A percentile compares a stretch with the other conserved stretches of the same genome.
These are phyloP conservation scores for Cyclotella choctawhatcheeana DNA, from an alignment of 108 stramenopile genomes.

Conservation along the genomic window DNA sequence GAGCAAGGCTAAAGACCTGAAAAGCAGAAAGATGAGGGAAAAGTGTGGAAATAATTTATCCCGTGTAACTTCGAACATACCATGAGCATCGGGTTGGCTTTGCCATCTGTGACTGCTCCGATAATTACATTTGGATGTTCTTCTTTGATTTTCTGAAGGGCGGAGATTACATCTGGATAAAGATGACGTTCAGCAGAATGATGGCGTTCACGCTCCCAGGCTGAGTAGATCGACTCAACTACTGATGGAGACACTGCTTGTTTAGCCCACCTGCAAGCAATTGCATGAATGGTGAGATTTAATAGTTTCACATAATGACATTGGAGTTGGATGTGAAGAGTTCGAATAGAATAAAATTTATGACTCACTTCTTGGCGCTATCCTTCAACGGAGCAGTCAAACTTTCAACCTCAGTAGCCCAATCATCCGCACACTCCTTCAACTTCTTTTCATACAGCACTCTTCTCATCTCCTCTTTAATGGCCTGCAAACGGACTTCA, in stretches of 20 bases:
- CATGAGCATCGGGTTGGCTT: slow-evolving; percentile 87
- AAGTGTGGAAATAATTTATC: no score
- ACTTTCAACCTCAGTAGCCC: slow-evolving; percentile 79
- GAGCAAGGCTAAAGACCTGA: slow-evolving; percentile 88
- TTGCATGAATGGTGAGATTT: background rate
- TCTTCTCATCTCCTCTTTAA: slow-evolving; percentile 84
- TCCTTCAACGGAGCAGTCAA: slow-evolving; percentile 63
- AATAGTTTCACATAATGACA: no score
- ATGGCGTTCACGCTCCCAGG: slow-evolving; percentile 91
- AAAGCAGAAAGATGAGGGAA: no score
- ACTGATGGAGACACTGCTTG: slow-evolving; percentile 72
- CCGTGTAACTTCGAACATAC: no score
- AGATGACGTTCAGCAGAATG: slow-evolving; percentile 88
- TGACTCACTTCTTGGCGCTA: slow-evolving; percentile 67
- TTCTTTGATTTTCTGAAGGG: slow-evolving; percentile 74
- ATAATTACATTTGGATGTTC: slow-evolving; percentile 83
- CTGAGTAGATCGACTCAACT: slow-evolving; percentile 77
- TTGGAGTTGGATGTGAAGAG: no score
- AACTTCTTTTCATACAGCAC: slow-evolving; percentile 73
- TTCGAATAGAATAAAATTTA: slow-evolving; percentile 5
- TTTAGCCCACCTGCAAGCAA: slow-evolving; percentile 73
- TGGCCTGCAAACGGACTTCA: slow-evolving; percentile 74
- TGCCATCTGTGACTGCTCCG: slow-evolving; percentile 90
- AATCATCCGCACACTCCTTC: slow-evolving; percentile 78
- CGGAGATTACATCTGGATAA: slow-evolving; percentile 71